phyloP scores from a whole-genome alignment of 179 eudicot species.

The Silene vulgaris region DNA sequence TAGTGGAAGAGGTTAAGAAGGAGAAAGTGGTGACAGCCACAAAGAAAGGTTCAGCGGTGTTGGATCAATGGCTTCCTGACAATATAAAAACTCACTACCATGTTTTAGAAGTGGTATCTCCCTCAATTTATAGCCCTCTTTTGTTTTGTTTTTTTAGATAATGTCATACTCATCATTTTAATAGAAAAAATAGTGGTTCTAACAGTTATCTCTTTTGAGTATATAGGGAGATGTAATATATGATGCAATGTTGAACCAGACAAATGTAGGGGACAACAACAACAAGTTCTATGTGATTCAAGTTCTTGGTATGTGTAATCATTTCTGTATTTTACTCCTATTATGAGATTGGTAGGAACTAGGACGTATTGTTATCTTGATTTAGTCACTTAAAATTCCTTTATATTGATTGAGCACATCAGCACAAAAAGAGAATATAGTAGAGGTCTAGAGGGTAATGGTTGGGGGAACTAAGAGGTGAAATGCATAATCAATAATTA shows the following conservation, averaged over 20 bases:
- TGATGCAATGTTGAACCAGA: slow-evolving; percentile 98
- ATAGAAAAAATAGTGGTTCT: neutral
- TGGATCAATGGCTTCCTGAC: slow-evolving; percentile 86
- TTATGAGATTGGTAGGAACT: slow-evolving; percentile 3
- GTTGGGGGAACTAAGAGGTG: neutral
- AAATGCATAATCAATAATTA: neutral
- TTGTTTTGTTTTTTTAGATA: neutral
- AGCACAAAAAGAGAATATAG: too few relatives aligned
- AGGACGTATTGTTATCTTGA: slow-evolving; percentile 5
- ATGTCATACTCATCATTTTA: neutral
- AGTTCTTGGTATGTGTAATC: slow-evolving; percentile 55
- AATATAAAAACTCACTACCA: slow-evolving; percentile 67
- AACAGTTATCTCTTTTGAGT: slow-evolving; percentile 1
- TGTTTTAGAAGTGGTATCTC: slow-evolving; percentile 67
- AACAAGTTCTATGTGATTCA: slow-evolving; percentile 91
- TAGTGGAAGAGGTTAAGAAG: slow-evolving; percentile 30
- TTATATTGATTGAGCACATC: too few relatives aligned
- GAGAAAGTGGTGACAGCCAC: slow-evolving; percentile 80
- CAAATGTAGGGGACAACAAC: slow-evolving; percentile 87
- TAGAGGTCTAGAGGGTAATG: neutral
- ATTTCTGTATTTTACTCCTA: neutral
- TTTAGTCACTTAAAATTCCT: neutral
- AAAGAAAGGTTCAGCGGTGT: slow-evolving; percentile 89
- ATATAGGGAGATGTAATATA: slow-evolving; percentile 74
- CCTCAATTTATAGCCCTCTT: neutral